Percentiles rank a stretch among this genome's conserved stretches.
Conservation (phyloP, 164 flowering plant species). For the Buxus sempervirens region DNA sequence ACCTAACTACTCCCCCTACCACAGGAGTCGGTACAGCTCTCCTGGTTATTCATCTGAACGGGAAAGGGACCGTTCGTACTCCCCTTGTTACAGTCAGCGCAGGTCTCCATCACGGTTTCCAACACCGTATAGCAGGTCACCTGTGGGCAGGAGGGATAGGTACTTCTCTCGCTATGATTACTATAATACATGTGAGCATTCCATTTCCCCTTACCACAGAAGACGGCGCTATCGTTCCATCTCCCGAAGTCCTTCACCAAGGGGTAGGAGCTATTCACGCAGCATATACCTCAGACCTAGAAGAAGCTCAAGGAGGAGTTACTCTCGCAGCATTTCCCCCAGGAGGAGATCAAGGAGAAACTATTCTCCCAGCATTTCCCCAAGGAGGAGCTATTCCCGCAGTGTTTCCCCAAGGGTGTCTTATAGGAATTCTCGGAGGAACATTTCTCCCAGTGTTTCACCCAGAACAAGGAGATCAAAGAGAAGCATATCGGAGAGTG, state of each 20-base stretch:
- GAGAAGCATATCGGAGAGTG: not conserved
- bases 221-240: constrained; percentile 21
- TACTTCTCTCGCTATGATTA: constrained; percentile 21
- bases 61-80: constrained; percentile 33
- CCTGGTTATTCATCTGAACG: constrained; percentile 42
- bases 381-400: constrained; percentile 9
- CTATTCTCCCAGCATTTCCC: constrained; percentile 32
- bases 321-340: constrained; percentile 25
- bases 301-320: constrained; percentile 22
- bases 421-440: constrained; percentile 7
- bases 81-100: constrained; percentile 23
- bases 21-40: constrained; percentile 33
- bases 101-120: constrained; percentile 34
- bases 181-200: constrained; percentile 18
- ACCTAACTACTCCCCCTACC: constrained; percentile 39
- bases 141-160: constrained; percentile 25
- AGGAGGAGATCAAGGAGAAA: constrained; percentile 11
- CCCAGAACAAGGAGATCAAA: not conserved
- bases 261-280: constrained; percentile 20
- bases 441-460: not conserved
- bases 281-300: constrained; percentile 14
- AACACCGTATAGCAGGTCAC: constrained; percentile 42
- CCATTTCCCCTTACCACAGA: constrained; percentile 12
- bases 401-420: constrained; percentile 2
- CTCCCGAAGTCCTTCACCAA: constrained; percentile 22